Evolutionary conservation across 352 stramenopile species (phyloP), one percentile per base, ranked within the genome.

Genomic region (Globisporangium nunn): DNA sequence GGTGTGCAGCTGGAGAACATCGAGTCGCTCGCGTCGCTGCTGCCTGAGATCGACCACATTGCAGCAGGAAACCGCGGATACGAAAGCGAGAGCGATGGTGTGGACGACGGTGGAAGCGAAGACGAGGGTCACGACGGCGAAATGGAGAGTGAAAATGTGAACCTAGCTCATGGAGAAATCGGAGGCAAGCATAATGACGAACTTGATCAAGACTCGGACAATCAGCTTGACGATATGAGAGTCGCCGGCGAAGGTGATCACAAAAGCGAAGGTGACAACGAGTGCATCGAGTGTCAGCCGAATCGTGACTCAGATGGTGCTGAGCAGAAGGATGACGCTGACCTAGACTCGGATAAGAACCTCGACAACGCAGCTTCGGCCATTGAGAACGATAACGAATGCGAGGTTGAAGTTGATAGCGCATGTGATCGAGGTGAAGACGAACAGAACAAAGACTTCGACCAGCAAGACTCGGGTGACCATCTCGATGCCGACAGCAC

Each of bases 1-100:
- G 14, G 30, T 37, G 31, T 53, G 17, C 6, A 81, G 66, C 55
- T 87, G 44, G 72, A 86, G 35, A 65, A 81, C 14, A 71, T 85
- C 18, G 76, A 81, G 51, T 74, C 71, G 6, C 59, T 87, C 18
- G 56, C 66, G 28, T 72, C 71, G 15, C 52, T 89, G 40, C 50
- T 84, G 2, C 59, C 3, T 33, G 55, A 59, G 40, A 41, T 14
- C 1, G 15, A 49, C 0, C 15, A 31, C 7, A 37, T 50, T 4
- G 23, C 54, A 45, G 48, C 7, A 1, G 44, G 5, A n/a, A 1
- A 43, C 17, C 37, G 37, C 11, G 11, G 37, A 43, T 17, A 10
- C 3, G 41, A 44, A 17, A 33, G 28, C 29, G 52, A 31, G 1
- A 17, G 40, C 18, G 40, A 56, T 6, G 40, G 53, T 6, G 59